Conservation (phyloP, 2,329 filamentous ascomycete species). For the Fusarium graminum region DNA sequence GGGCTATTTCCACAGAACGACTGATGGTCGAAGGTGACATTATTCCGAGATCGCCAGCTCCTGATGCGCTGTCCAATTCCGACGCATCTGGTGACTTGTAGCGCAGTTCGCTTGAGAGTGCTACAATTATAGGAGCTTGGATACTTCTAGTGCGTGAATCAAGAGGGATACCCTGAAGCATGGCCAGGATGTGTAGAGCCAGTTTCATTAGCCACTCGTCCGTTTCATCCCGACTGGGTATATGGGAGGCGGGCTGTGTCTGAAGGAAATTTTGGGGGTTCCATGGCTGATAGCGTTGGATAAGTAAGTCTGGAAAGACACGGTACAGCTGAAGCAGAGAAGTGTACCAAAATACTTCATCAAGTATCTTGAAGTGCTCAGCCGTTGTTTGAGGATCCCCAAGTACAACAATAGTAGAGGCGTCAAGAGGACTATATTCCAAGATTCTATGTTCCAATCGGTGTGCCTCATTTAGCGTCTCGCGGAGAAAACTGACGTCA, state of each 20-base stretch:
- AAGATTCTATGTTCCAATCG: conserved; percentile 4
- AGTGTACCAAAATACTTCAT: conserved; percentile 9
- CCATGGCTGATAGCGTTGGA: conserved; percentile 7
- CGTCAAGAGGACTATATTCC: conserved; percentile 3
- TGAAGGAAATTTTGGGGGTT: background rate
- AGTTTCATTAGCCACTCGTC: conserved; percentile 9
- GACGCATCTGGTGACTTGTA: background rate
- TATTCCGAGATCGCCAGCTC: background rate
- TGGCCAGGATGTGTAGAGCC: conserved; percentile 1
- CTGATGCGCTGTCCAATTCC: background rate
- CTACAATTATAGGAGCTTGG: conserved; percentile 10
- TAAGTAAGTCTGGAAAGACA: conserved; percentile 8
- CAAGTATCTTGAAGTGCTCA: conserved; percentile 6
- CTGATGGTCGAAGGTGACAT: background rate
- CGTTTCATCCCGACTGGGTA: background rate
- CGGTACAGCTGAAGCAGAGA: conserved; percentile 6
- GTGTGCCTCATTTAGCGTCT: background rate
- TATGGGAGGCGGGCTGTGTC: background rate
- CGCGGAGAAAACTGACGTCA: background rate
- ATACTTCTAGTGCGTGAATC: conserved; percentile 8
- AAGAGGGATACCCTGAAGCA: conserved; percentile 9
- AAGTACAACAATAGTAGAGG: conserved; percentile 2
- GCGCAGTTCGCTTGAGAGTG: conserved; percentile 6
- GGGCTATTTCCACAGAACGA: conserved; percentile 1
- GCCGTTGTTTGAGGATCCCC: conserved; percentile 3